Conservation (phyloP, 345 rosid genomes). For the Euphorbia pulcherrima region DNA sequence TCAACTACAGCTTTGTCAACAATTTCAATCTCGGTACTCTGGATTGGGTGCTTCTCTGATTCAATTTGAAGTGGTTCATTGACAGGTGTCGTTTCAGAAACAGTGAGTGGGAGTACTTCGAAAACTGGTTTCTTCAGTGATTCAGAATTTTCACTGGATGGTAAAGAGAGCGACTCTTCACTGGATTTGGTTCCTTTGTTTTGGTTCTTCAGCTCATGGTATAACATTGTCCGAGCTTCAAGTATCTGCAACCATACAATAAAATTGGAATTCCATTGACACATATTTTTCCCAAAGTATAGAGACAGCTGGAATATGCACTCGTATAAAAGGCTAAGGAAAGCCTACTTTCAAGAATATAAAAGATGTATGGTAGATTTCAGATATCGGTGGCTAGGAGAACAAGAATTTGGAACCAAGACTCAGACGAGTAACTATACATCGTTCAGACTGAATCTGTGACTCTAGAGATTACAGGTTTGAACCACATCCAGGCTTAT, state of each 20-base stretch:
- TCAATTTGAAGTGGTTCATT: conserved; percentile 39
- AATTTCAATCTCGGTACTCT: conserved; percentile 50
- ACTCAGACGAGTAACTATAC: not conserved
- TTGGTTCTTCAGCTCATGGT: conserved; percentile 44
- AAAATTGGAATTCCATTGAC: too few relatives aligned
- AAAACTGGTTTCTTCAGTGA: conserved; percentile 37
- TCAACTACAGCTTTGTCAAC: conserved; percentile 69
- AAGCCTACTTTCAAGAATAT: too few relatives aligned
- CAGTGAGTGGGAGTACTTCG: too few relatives aligned
- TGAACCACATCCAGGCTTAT: too few relatives aligned
- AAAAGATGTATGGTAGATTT: too few relatives aligned
- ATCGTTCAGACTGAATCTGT: too few relatives aligned
- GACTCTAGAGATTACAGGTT: too few relatives aligned
- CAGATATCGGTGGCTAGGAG: not conserved
- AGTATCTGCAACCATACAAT: conserved; percentile 45
- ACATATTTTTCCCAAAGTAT: too few relatives aligned
- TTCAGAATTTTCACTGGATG: conserved; percentile 40
- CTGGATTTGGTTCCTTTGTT: conserved; percentile 27
- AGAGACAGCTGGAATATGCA: too few relatives aligned
- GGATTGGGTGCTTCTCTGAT: conserved; percentile 46
- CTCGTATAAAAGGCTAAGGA: too few relatives aligned
- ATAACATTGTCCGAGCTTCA: conserved; percentile 77
- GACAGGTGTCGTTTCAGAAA: not conserved
- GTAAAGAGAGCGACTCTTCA: conserved; percentile 38
- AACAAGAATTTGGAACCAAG: not conserved